Evolutionary conservation across 208 protist genomes (phyloP).

Genomic region (Leishmania mexicana): DNA sequence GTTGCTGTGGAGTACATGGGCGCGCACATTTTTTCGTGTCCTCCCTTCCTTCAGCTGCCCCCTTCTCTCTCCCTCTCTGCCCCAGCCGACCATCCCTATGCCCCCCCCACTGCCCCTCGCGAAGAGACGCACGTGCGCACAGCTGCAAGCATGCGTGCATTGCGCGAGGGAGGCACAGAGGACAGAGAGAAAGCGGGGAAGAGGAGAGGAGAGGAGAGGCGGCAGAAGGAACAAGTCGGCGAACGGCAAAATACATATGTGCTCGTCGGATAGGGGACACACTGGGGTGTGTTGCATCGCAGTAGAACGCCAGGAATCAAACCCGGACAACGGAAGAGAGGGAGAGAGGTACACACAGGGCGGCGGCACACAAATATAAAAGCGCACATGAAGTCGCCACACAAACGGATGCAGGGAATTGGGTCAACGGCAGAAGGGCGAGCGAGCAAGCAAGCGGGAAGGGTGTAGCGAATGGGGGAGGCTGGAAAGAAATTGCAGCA

Average conservation of each 20-base stretch:
- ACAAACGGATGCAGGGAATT: neutral
- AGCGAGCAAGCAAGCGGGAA: neutral
- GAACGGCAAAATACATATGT: neutral
- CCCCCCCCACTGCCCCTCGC: neutral
- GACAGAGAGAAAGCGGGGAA: neutral
- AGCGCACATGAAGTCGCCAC: neutral
- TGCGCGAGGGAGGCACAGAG: neutral
- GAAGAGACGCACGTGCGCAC: neutral
- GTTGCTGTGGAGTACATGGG: neutral
- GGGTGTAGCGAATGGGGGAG: neutral
- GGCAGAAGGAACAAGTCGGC: neutral
- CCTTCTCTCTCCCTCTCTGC: neutral
- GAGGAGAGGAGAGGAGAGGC: neutral
- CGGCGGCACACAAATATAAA: neutral
- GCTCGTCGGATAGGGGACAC: neutral
- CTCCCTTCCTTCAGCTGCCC: neutral
- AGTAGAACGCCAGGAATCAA: neutral
- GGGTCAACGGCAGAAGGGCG: neutral
- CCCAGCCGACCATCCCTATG: neutral
- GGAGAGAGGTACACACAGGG: neutral
- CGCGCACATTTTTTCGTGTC: neutral
- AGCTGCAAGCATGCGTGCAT: neutral
- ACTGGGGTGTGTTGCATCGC: too few relatives aligned
- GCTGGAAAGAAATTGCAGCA: neutral
- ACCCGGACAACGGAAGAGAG: neutral